Percentiles rank a stretch among this genome's conserved stretches.
These are phyloP conservation scores for Ophiostoma sp. DNA, from an alignment of 2,329 filamentous ascomycete species.

Conservation along the genomic window DNA sequence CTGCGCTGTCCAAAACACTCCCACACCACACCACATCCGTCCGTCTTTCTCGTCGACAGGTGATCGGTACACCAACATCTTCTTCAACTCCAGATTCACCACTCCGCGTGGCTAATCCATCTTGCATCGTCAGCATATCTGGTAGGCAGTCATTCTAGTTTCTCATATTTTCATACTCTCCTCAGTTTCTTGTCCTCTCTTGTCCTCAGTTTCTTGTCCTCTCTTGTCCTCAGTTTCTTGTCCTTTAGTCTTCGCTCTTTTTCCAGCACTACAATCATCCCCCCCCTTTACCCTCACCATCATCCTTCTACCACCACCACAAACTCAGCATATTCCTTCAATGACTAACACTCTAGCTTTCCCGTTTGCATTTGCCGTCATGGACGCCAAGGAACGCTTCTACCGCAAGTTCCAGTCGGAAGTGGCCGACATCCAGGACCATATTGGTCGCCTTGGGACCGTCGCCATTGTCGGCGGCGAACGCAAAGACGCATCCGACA, in stretches of 20 bases:
- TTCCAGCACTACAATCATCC: too few relatives aligned
- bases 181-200: too few relatives aligned
- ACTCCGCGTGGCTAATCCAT: not conserved
- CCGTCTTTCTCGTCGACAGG: too few relatives aligned
- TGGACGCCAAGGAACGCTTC: constrained; percentile 68
- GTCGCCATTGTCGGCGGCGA: constrained; percentile 63
- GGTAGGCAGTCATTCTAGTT: not conserved
- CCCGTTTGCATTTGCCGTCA: constrained; percentile 24
- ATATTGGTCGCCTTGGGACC: constrained; percentile 63
- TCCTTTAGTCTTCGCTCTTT: too few relatives aligned
- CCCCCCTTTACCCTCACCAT: too few relatives aligned
- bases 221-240: too few relatives aligned
- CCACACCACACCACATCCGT: too few relatives aligned
- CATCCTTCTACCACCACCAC: not conserved
- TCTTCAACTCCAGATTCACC: not conserved
- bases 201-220: too few relatives aligned
- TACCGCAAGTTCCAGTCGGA: constrained; percentile 77
- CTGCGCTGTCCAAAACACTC: not conserved
- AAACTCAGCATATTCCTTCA: too few relatives aligned
- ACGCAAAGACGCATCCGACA: constrained; percentile 73
- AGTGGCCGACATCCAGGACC: constrained; percentile 66
- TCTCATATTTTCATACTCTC: too few relatives aligned
- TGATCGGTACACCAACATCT: not conserved
- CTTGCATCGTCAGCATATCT: not conserved
- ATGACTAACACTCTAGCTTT: not conserved